Percentiles rank a stretch among this genome's conserved stretches.
These are phyloP conservation scores for Yamadazyma atlantica DNA, from an alignment of 1,139 yeast species.

Conservation along the genomic window DNA sequence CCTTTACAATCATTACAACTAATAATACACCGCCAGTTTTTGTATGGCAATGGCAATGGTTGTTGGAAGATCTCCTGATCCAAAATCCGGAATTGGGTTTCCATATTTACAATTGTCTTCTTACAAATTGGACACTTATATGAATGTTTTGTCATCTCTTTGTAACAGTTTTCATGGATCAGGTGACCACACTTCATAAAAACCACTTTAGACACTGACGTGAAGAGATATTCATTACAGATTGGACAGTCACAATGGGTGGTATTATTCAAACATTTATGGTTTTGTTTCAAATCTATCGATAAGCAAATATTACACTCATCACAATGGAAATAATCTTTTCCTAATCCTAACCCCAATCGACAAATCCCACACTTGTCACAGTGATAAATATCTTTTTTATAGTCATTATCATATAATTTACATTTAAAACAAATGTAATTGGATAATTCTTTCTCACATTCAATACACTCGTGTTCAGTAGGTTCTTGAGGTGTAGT, in stretches of 20 bases:
- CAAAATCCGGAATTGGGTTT: conserved; percentile 78
- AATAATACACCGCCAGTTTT: conserved; percentile 71
- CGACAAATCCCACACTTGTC: conserved; percentile 92
- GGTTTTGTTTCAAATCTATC: conserved; percentile 73
- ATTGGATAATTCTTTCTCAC: conserved; percentile 66
- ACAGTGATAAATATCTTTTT: conserved; percentile 86
- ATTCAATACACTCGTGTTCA: conserved; percentile 60
- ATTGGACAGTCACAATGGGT: conserved; percentile 93
- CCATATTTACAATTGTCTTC: conserved; percentile 81
- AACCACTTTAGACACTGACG: conserved; percentile 80
- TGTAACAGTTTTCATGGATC: conserved; percentile 82
- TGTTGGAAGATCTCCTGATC: conserved; percentile 80
- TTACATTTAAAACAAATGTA: conserved; percentile 80
- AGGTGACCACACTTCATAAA: conserved; percentile 96
- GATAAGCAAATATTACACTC: conserved; percentile 90
- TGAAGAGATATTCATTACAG: conserved; percentile 88
- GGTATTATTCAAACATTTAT: conserved; percentile 80
- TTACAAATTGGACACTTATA: conserved; percentile 92
- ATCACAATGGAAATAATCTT: conserved; percentile 87
- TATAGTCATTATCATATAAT: conserved; percentile 78
- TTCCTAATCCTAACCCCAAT: conserved; percentile 81
- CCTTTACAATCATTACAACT: conserved; percentile 91
- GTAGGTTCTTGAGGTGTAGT: conserved; percentile 72
- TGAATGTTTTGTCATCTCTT: conserved; percentile 73
- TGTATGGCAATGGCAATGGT: conserved; percentile 78